Evolutionary conservation across 306 rosid species (phyloP).

Genomic region (Pterocarpus santalinus): DNA sequence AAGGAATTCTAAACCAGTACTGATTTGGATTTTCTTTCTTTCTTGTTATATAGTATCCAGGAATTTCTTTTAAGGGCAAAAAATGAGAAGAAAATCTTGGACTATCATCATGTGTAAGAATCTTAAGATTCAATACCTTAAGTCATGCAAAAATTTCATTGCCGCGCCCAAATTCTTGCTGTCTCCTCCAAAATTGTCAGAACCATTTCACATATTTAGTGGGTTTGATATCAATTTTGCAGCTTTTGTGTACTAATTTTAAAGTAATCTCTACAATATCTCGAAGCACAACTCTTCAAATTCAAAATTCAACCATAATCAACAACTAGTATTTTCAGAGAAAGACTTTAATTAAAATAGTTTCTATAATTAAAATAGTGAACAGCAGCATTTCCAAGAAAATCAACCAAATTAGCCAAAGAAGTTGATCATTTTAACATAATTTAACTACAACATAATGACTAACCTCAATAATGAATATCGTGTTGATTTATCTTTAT

Average conservation of each 20-base stretch:
- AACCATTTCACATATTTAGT: conserved; percentile 55
- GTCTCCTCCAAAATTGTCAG: conserved; percentile 60
- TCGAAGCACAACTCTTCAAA: not conserved
- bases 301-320: conserved; percentile 21
- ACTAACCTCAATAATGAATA: too few relatives aligned
- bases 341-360: conserved; percentile 6
- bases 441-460: too few relatives aligned
- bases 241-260: conserved; percentile 44
- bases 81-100: conserved; percentile 37
- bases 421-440: not conserved
- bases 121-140: conserved; percentile 49
- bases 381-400: not conserved
- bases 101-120: conserved; percentile 48
- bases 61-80: conserved; percentile 27
- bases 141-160: conserved; percentile 46
- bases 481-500: too few relatives aligned
- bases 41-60: not conserved
- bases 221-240: conserved; percentile 49
- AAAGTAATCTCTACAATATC: conserved; percentile 40
- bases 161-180: conserved; percentile 52
- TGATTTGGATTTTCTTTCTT: not conserved
- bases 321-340: not conserved
- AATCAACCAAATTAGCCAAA: not conserved
- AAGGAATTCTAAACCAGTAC: conserved; percentile 29
- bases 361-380: not conserved